Percentiles rank a stretch among this genome's conserved stretches.
Evolutionary conservation across 441 rosid genomes (phyloP).

Genomic region (Viola pubescens): DNA sequence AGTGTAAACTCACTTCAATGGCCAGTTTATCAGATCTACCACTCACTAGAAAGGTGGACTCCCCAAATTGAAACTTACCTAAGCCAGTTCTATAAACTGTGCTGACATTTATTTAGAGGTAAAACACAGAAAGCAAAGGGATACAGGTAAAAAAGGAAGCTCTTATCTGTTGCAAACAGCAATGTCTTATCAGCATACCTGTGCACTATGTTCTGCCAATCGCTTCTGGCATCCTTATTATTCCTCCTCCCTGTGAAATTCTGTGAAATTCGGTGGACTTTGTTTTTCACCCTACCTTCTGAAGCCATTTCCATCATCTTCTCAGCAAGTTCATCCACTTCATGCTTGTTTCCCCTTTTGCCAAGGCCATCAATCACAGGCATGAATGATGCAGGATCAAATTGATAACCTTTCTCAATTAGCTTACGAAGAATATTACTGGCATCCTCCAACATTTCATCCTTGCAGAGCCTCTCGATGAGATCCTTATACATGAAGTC

Average conservation of each 20-base stretch:
- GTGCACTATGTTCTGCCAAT: constrained; percentile 59
- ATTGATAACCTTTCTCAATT: constrained; percentile 55
- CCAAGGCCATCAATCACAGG: constrained; percentile 80
- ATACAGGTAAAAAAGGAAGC: neutral
- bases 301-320: constrained; percentile 82
- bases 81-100: no score
- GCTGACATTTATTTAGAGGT: no score
- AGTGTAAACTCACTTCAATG: no score
- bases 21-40: no score
- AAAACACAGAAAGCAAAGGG: neutral
- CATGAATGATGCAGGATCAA: constrained; percentile 86
- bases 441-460: constrained; percentile 56
- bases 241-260: constrained; percentile 23
- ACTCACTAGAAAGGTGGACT: no score
- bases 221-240: constrained; percentile 34
- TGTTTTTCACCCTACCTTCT: constrained; percentile 26
- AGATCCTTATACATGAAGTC: constrained; percentile 62
- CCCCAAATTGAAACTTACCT: no score
- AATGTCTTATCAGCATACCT: constrained; percentile 40
- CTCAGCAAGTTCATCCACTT: constrained; percentile 64
- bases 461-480: constrained; percentile 60
- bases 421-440: constrained; percentile 48
- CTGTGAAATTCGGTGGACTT: constrained; percentile 27
- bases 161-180: neutral
- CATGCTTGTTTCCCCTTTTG: constrained; percentile 55